Conservation (phyloP, 169 alveolate genomes). For the Theileria sp. region DNA sequence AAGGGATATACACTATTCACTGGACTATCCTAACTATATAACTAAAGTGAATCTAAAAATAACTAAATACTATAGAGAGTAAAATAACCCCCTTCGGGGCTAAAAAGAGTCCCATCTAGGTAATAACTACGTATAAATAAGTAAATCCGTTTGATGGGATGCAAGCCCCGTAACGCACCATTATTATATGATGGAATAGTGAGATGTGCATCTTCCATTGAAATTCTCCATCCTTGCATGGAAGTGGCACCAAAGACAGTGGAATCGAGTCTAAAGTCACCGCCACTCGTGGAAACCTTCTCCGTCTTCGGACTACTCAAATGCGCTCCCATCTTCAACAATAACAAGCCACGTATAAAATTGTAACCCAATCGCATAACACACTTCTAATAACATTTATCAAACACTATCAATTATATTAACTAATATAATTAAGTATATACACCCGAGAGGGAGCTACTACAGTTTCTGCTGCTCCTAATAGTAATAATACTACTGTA, state of each 20-base stretch:
- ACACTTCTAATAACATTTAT: neutral
- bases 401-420: neutral
- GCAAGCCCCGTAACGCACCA: no score
- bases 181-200: conserved; percentile 59
- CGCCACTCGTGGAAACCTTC: conserved; percentile 81
- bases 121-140: no score
- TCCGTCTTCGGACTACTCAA: conserved; percentile 85
- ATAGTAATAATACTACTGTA: no score
- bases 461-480: no score
- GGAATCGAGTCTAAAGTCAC: conserved; percentile 74
- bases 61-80: no score
- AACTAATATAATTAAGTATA: conserved; percentile 29
- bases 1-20: no score
- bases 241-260: conserved; percentile 83
- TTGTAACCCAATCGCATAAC: neutral
- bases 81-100: no score
- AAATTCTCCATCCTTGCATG: conserved; percentile 95
- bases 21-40: no score
- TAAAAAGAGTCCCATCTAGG: no score
- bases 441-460: no score
- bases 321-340: conserved; percentile 85
- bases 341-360: conserved; percentile 16
- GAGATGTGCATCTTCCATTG: conserved; percentile 94
- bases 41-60: no score
- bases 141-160: no score